A percentile compares a stretch with the other conserved stretches of the same genome.
These are phyloP conservation scores for Microglena sp. DNA, from an alignment of 139 green algal species.

Conservation along the genomic window DNA sequence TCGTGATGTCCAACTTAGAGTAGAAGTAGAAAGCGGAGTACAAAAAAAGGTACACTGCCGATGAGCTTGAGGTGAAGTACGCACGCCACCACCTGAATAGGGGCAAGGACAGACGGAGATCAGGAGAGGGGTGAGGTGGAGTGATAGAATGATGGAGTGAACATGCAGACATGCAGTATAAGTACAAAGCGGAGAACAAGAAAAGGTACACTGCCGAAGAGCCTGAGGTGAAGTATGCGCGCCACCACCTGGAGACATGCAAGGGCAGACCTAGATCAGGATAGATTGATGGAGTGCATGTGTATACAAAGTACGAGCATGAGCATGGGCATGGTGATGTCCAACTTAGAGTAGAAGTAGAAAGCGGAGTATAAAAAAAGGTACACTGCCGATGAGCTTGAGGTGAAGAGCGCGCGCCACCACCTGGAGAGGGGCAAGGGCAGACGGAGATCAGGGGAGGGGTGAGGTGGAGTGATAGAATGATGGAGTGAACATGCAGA, in stretches of 20 bases:
- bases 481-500: slow-evolving; percentile 55
- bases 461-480: background rate
- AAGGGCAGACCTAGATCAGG: too few relatives aligned
- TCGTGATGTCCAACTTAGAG: slow-evolving; percentile 93
- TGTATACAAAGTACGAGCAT: too few relatives aligned
- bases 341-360: slow-evolving; percentile 96
- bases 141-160: too few relatives aligned
- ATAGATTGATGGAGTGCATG: too few relatives aligned
- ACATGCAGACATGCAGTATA: slow-evolving; percentile 90
- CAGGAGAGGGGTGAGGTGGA: too few relatives aligned
- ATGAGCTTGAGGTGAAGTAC: slow-evolving; percentile 86
- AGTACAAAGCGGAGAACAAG: slow-evolving; percentile 97
- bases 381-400: slow-evolving; percentile 83
- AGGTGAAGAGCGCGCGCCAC: slow-evolving; percentile 91
- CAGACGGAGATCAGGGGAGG: too few relatives aligned
- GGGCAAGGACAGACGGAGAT: too few relatives aligned
- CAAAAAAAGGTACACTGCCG: slow-evolving; percentile 90
- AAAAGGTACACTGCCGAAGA: slow-evolving; percentile 89
- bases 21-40: slow-evolving; percentile 97
- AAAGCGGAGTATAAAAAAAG: slow-evolving; percentile 95
- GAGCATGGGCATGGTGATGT: slow-evolving; percentile 79
- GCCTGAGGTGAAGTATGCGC: background rate
- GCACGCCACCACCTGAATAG: slow-evolving; percentile 95
- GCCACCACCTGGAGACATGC: background rate
- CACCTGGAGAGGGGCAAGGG: too few relatives aligned